Conservation (phyloP, 2,329 filamentous ascomycete species). For the Curvularia verruculosa region DNA sequence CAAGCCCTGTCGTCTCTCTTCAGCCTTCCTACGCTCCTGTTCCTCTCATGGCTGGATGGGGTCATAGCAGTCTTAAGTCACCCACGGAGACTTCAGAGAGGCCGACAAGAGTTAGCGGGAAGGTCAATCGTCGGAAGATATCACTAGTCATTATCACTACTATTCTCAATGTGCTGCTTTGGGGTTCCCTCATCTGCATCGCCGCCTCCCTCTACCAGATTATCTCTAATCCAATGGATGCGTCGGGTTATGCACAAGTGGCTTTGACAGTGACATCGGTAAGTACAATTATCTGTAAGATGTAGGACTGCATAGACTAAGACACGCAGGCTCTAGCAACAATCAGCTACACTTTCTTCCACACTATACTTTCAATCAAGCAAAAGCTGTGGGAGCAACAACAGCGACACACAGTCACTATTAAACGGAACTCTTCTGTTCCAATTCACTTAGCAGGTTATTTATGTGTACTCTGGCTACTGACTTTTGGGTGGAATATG, state of each 20-base stretch:
- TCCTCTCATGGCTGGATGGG: slow-evolving; percentile 12
- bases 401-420: slow-evolving; percentile 25
- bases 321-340: slow-evolving; percentile 40
- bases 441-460: slow-evolving; percentile 41
- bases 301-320: slow-evolving; percentile 2
- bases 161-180: slow-evolving; percentile 44
- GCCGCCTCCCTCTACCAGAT: slow-evolving; percentile 40
- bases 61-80: slow-evolving; percentile 27
- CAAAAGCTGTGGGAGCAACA: slow-evolving; percentile 40
- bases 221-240: slow-evolving; percentile 35
- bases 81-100: slow-evolving; percentile 11
- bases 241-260: slow-evolving; percentile 37
- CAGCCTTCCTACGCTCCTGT: slow-evolving; percentile 7
- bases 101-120: not conserved
- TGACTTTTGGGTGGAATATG: slow-evolving; percentile 50
- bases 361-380: slow-evolving; percentile 43
- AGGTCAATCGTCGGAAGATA: slow-evolving; percentile 30
- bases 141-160: slow-evolving; percentile 44
- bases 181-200: slow-evolving; percentile 40
- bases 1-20: slow-evolving; percentile 22
- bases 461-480: slow-evolving; percentile 46
- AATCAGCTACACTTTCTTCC: slow-evolving; percentile 43
- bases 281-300: slow-evolving; percentile 14
- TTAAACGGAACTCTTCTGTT: slow-evolving; percentile 43
- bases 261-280: slow-evolving; percentile 44